Evolutionary conservation across 2,329 filamentous ascomycete genomes (phyloP).

Genomic region (Monosporascus sp.): DNA sequence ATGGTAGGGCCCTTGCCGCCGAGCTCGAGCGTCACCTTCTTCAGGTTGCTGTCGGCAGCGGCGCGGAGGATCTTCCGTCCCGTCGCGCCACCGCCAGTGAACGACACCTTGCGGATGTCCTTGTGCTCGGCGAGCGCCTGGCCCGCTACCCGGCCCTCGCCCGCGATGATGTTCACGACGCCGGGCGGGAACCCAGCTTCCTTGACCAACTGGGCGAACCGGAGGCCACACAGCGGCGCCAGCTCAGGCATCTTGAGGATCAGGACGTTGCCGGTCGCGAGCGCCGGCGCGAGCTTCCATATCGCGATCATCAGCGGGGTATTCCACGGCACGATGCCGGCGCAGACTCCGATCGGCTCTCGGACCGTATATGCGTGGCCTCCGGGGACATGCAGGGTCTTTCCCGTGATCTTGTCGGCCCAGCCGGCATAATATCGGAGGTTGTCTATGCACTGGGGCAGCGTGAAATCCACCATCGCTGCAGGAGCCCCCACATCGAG

Average conservation of each 20-base stretch:
- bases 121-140: slow-evolving; percentile 69
- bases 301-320: slow-evolving; percentile 71
- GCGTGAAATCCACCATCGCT: slow-evolving; percentile 47
- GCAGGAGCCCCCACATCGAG: slow-evolving; percentile 81
- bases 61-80: slow-evolving; percentile 73
- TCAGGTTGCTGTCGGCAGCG: slow-evolving; percentile 66
- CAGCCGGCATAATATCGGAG: slow-evolving; percentile 74
- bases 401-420: slow-evolving; percentile 73
- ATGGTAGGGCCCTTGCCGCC: slow-evolving; percentile 76
- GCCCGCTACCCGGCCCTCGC: slow-evolving; percentile 71
- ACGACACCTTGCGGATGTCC: slow-evolving; percentile 74
- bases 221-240: slow-evolving; percentile 57
- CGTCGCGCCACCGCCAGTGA: slow-evolving; percentile 66
- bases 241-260: slow-evolving; percentile 61
- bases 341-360: slow-evolving; percentile 74
- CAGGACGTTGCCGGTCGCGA: slow-evolving; percentile 59
- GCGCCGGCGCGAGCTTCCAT: slow-evolving; percentile 70
- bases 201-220: slow-evolving; percentile 60
- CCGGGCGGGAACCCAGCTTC: slow-evolving; percentile 72
- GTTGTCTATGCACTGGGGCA: slow-evolving; percentile 35
- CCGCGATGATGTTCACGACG: slow-evolving; percentile 67
- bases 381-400: slow-evolving; percentile 67
- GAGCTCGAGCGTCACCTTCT: slow-evolving; percentile 73
- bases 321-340: slow-evolving; percentile 76
- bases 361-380: slow-evolving; percentile 70